Evolutionary conservation across 2,329 filamentous ascomycete species (phyloP).

Genomic region (Colletotrichum noveboracense): DNA sequence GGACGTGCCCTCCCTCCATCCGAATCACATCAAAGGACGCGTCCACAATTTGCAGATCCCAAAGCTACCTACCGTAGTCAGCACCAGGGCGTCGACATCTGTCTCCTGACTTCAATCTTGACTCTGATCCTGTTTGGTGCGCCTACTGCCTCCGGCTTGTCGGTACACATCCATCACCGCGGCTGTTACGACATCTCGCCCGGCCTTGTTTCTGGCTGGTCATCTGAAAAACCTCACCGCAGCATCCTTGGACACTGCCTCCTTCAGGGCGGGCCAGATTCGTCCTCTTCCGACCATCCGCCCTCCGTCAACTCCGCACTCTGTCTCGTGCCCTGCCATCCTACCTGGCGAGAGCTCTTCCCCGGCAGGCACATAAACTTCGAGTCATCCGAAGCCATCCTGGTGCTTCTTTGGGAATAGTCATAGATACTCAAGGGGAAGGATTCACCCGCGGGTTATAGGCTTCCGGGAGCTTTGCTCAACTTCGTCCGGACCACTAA

Average conservation of each 20-base stretch:
- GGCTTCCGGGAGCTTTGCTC: not conserved
- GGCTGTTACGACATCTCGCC: not conserved
- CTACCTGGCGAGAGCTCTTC: not conserved
- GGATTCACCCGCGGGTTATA: not conserved
- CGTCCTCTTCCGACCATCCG: not conserved
- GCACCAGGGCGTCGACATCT: not conserved
- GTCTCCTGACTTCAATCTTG: not conserved
- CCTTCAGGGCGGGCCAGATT: not conserved
- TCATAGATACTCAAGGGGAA: not conserved
- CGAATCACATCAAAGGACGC: not conserved
- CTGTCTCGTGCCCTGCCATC: not conserved
- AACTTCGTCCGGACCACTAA: not conserved
- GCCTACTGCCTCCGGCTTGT: not conserved
- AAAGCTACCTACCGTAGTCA: not conserved
- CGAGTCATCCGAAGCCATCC: constrained; percentile 1
- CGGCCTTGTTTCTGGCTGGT: not conserved
- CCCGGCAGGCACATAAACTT: constrained; percentile 5
- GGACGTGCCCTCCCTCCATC: not conserved
- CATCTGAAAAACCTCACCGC: not conserved
- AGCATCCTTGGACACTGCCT: not conserved
- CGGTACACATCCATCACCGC: not conserved
- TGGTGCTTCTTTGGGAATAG: not conserved
- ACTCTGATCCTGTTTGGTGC: not conserved
- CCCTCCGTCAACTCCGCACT: not conserved
- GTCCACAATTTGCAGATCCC: constrained; percentile 6